Conservation (phyloP, 2,329 filamentous ascomycete species). For the Neoascochyta sp. region DNA sequence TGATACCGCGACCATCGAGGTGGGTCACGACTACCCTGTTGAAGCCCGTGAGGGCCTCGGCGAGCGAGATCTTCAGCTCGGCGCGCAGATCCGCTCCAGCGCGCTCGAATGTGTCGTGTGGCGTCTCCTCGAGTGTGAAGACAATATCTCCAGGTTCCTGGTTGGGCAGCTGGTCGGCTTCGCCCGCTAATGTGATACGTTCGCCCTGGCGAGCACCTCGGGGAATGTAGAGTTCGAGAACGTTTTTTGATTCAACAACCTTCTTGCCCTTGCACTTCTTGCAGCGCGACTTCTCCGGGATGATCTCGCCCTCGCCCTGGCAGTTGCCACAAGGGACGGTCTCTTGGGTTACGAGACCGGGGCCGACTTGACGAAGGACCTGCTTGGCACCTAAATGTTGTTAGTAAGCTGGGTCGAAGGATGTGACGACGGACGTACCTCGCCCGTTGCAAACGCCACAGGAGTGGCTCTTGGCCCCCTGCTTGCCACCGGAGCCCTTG, state of each 20-base stretch:
- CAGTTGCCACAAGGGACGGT: conserved; percentile 78
- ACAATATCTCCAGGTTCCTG: conserved; percentile 90
- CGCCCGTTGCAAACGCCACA: conserved; percentile 82
- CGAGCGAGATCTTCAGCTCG: conserved; percentile 73
- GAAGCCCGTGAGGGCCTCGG: conserved; percentile 84
- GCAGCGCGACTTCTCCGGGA: conserved; percentile 95
- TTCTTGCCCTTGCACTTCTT: conserved; percentile 97
- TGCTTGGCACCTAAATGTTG: conserved; percentile 60
- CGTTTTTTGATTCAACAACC: conserved; percentile 83
- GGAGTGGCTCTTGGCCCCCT: conserved; percentile 77
- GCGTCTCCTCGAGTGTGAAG: conserved; percentile 78
- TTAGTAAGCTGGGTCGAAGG: conserved; percentile 12
- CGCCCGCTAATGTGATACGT: conserved; percentile 82
- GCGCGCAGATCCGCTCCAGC: conserved; percentile 81
- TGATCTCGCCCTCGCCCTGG: conserved; percentile 77
- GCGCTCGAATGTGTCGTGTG: conserved; percentile 77
- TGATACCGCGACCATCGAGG: conserved; percentile 87
- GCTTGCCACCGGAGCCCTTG: conserved; percentile 85
- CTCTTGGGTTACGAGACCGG: conserved; percentile 78
- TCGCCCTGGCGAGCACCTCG: conserved; percentile 77
- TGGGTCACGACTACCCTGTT: conserved; percentile 86
- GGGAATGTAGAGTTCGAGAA: conserved; percentile 93
- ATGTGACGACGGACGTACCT: conserved; percentile 45
- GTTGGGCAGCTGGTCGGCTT: conserved; percentile 88
- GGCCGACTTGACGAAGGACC: conserved; percentile 76